Conservation (phyloP, 257 asterid genomes). For the Echites panduratus region DNA sequence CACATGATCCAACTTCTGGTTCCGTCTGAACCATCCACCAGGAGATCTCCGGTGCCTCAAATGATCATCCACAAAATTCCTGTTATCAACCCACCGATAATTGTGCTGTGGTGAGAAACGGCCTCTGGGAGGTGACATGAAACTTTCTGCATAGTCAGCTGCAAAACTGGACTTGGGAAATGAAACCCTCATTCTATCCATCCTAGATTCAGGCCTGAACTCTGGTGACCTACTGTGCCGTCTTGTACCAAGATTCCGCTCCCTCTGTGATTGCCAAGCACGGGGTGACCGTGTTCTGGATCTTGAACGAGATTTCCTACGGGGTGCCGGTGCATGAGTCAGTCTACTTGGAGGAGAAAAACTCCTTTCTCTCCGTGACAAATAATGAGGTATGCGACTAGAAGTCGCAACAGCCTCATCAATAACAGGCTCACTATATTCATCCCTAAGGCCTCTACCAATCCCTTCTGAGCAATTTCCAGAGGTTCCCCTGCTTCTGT, state of each 20-base stretch:
- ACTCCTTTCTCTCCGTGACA: slow-evolving; percentile 44
- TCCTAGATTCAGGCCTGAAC: slow-evolving; percentile 47
- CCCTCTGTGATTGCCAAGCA: slow-evolving; percentile 56
- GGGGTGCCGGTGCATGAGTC: slow-evolving; percentile 21
- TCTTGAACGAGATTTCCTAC: slow-evolving; percentile 68
- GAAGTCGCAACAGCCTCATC: slow-evolving; percentile 35
- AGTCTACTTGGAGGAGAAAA: slow-evolving; percentile 46
- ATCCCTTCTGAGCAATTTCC: slow-evolving; percentile 40
- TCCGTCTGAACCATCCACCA: slow-evolving; percentile 32
- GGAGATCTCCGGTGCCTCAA: slow-evolving; percentile 54
- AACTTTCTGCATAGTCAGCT: slow-evolving; percentile 46
- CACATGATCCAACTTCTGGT: slow-evolving; percentile 36
- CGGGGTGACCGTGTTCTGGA: slow-evolving; percentile 80
- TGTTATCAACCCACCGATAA: slow-evolving; percentile 43
- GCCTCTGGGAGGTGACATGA: slow-evolving; percentile 50
- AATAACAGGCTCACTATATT: slow-evolving; percentile 28
- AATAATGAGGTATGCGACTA: slow-evolving; percentile 33
- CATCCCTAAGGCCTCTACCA: slow-evolving; percentile 42
- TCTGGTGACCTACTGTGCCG: slow-evolving; percentile 63
- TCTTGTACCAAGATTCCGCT: slow-evolving; percentile 34
- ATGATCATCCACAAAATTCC: slow-evolving; percentile 33
- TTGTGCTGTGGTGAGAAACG: slow-evolving; percentile 43
- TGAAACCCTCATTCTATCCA: slow-evolving; percentile 45
- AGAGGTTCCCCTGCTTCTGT: slow-evolving; percentile 34
- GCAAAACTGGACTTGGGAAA: slow-evolving; percentile 41